Evolutionary conservation across 352 stramenopile genomes (phyloP).

Genomic region (Pythium angustatum): DNA sequence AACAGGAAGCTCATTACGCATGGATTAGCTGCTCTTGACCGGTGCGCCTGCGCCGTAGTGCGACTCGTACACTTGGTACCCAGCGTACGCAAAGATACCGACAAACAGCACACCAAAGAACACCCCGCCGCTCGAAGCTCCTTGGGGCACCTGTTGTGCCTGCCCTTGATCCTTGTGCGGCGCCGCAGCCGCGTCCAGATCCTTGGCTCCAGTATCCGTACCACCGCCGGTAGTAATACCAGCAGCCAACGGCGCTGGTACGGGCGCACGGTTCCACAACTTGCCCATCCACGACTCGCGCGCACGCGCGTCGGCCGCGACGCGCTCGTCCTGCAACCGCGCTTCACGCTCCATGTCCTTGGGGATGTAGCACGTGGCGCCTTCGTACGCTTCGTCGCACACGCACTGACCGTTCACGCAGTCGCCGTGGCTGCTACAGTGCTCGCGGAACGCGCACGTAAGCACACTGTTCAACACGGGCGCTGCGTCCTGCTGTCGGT

Average conservation of each 20-base stretch:
- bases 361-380: conserved; percentile 79
- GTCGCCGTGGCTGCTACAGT: conserved; percentile 81
- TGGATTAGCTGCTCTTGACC: conserved; percentile 37
- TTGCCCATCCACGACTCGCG: conserved; percentile 68
- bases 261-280: conserved; percentile 51
- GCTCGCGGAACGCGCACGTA: conserved; percentile 73
- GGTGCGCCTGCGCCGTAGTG: conserved; percentile 14
- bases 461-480: conserved; percentile 42
- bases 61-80: conserved; percentile 43
- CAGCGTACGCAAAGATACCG: conserved; percentile 40
- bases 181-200: conserved; percentile 1
- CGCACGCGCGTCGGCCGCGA: conserved; percentile 28
- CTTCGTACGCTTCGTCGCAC: conserved; percentile 76
- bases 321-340: conserved; percentile 24
- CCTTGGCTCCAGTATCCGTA: too few species aligned
- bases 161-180: neutral
- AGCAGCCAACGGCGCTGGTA: conserved; percentile 14
- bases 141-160: neutral
- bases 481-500: conserved; percentile 42
- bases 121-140: conserved; percentile 13
- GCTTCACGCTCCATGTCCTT: conserved; percentile 50
- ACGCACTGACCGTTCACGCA: conserved; percentile 79
- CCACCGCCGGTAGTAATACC: neutral
- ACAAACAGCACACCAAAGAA: conserved; percentile 48
- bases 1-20: too few species aligned